Percentiles rank a stretch among this genome's conserved stretches.
These are phyloP conservation scores for Hexamita inflata DNA, from an alignment of 208 protist species.

Conservation along the genomic window DNA sequence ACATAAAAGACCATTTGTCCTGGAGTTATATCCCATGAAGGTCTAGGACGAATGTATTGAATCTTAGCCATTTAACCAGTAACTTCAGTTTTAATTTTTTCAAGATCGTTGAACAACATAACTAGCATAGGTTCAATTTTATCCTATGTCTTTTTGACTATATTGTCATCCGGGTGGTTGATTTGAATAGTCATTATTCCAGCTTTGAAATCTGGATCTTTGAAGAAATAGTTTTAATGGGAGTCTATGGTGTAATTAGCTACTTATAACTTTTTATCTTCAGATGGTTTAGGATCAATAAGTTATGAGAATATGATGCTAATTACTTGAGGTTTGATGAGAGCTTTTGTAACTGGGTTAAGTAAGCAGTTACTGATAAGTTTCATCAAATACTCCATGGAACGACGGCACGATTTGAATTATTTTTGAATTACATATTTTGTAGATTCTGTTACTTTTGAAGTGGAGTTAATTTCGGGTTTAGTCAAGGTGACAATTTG, in stretches of 20 bases:
- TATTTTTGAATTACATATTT: not conserved
- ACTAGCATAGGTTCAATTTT: not conserved
- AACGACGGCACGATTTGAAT: not conserved
- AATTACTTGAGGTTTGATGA: too few relatives aligned
- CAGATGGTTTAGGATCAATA: too few relatives aligned
- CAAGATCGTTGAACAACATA: not conserved
- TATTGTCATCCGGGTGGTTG: not conserved
- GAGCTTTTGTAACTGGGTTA: too few relatives aligned
- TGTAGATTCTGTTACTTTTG: not conserved
- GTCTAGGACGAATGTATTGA: not conserved
- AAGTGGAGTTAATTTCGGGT: not conserved
- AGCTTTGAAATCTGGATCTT: not conserved
- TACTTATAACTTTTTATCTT: too few relatives aligned
- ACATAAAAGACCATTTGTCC: too few relatives aligned
- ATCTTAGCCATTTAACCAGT: not conserved
- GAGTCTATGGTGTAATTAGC: too few relatives aligned
- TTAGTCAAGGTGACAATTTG: not conserved
- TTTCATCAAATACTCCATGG: not conserved
- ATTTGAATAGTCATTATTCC: not conserved
- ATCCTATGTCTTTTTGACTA: not conserved
- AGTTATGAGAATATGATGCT: too few relatives aligned
- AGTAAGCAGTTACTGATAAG: too few relatives aligned
- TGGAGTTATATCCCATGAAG: too few relatives aligned
- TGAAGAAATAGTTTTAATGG: not conserved
- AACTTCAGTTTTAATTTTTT: not conserved